Base-by-base conservation (phyloP, 2,329 filamentous ascomycete genomes). In the Colletotrichum orchidophilum region DNA sequence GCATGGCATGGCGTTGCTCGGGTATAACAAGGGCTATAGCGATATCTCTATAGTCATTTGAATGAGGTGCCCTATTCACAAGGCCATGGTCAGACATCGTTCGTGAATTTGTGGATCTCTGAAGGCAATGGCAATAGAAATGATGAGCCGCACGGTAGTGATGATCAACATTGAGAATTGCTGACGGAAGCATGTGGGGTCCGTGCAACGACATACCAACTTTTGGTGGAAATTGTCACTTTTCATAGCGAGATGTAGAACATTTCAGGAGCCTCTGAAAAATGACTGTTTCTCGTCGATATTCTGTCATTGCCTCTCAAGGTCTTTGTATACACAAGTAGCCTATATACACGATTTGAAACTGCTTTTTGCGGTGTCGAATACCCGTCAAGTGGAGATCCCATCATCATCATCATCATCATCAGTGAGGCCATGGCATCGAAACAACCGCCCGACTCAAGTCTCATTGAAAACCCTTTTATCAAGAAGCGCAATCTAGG, bases 401-500 rank as follows among this genome's bases (percentile, higher is more conserved):
- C 3, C 3, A 13, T 13, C 5, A n/a, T 1, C 18, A 46, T 11
- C 4, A 4, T 3, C 9, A 5, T 18, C 26, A 18, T 21, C 13
- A 54, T 3, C 15, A 55, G 26, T 11, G 7, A 46, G 39, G 42
- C 5, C 39, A 79, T 80, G 78, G 66, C 75, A 11, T 61, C 68
- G 9, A 83, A 83, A 65, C 77, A 80, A 24, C 75, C 74, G 24
- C 66, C 69, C 29, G 80, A 79, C 64, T 79, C 80, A 2, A 73
- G 75, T 26, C 74, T 86, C 61, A 81, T 86, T 9, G 72, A 80
- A 2, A 86, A 86, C 61, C 84, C 85, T 0, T 83, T 85, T 70
- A 81, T 86, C 72, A 87, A 87, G 76, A 84, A 81, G 72, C 78
- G 78, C 26, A 86, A 87, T 70, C 78, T 85, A 6, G 73, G 81